These are phyloP conservation scores for Amanita fuliginea DNA, from an alignment of 768 basidiomycete genomes.

Conservation along the genomic window DNA sequence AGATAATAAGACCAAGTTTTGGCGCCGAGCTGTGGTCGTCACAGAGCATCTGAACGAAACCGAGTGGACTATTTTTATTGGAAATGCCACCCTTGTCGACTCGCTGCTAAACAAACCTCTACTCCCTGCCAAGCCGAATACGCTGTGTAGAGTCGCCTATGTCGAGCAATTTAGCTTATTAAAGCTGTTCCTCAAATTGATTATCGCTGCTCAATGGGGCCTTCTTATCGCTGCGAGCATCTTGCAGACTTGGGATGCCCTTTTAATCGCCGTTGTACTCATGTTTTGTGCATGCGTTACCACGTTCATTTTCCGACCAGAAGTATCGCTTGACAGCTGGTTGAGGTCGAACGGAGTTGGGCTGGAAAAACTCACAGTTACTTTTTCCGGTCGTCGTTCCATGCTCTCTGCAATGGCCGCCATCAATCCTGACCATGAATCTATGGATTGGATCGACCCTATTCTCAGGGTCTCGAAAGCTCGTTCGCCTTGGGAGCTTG, in stretches of 20 bases:
- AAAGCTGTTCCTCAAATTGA: too few relatives aligned
- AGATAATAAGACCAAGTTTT: not conserved
- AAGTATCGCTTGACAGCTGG: not conserved
- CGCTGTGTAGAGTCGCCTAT: too few relatives aligned
- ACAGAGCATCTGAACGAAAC: not conserved
- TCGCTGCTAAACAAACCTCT: not conserved
- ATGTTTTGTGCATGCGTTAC: not conserved
- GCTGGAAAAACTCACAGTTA: not conserved
- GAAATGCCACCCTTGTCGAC: not conserved
- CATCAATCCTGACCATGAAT: not conserved
- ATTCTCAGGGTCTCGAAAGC: not conserved
- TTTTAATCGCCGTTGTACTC: not conserved
- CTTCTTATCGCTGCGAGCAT: not conserved
- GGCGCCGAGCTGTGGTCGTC: not conserved
- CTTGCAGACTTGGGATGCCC: not conserved
- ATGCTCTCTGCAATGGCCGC: not conserved
- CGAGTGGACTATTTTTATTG: not conserved
- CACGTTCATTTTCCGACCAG: not conserved
- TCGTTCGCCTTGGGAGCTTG: not conserved
- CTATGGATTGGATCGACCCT: not conserved
- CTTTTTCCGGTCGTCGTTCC: not conserved
- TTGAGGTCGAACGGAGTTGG: not conserved
- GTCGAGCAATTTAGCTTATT: too few relatives aligned
- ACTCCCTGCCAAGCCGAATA: not conserved
- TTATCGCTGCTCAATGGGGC: not conserved